Evolutionary conservation across 306 rosid genomes (phyloP).

Genomic region (Medicago arabica): DNA sequence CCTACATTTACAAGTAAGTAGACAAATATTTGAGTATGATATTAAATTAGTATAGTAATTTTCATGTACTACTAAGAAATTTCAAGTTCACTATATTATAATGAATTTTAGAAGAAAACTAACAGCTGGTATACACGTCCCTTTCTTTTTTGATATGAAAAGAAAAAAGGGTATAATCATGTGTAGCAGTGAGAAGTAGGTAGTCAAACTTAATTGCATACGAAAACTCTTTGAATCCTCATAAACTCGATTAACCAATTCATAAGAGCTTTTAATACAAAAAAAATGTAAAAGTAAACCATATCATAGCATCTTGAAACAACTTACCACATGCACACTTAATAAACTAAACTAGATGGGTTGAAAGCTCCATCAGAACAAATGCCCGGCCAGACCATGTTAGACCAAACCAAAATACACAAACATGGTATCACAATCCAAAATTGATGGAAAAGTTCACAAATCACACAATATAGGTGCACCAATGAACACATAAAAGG

Average conservation of each 20-base stretch:
- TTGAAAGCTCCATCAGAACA: background rate
- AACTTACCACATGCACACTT: background rate
- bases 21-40: slow-evolving; percentile 34
- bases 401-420: background rate
- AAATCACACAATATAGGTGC: background rate
- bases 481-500: background rate
- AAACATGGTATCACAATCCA: background rate
- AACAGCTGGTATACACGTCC: background rate
- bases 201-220: background rate
- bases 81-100: background rate
- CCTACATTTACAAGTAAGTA: slow-evolving; percentile 31
- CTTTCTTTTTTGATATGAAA: background rate
- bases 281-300: background rate
- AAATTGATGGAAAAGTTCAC: background rate
- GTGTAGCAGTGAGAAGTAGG: background rate
- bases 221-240: background rate
- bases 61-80: slow-evolving; percentile 25
- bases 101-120: slow-evolving; percentile 34
- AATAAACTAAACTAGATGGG: background rate
- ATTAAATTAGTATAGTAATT: background rate
- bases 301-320: background rate
- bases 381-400: background rate
- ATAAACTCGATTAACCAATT: background rate
- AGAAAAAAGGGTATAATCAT: background rate
- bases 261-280: background rate